A percentile compares a stretch with the other conserved stretches of the same genome.
Conservation (phyloP, 1,284 basidiomycete species). For the Irpex sp. region DNA sequence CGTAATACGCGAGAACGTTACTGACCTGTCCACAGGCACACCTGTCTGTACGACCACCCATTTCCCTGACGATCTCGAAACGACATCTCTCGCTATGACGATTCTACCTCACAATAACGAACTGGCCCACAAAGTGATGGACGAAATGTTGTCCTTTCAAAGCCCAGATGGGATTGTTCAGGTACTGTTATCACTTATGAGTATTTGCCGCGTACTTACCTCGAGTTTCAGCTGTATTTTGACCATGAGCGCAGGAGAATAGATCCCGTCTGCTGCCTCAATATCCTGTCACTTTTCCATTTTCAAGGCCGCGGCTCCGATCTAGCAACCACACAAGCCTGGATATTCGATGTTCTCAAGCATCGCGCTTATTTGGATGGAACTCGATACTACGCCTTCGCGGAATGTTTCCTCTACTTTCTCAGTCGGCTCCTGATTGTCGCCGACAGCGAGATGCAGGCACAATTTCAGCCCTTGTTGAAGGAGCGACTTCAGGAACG, state of each 20-base stretch:
- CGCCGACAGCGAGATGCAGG: background rate
- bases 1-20: background rate
- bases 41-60: background rate
- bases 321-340: constrained; percentile 40
- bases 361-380: constrained; percentile 52
- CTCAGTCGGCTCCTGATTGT: constrained; percentile 42
- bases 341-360: constrained; percentile 44
- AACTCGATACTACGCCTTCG: constrained; percentile 50
- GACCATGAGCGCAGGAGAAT: constrained; percentile 45
- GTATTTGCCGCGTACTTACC: too few species aligned
- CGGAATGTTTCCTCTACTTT: constrained; percentile 53
- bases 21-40: background rate
- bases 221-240: constrained; percentile 41
- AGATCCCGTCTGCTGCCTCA: constrained; percentile 50
- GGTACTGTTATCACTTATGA: constrained; percentile 23
- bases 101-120: background rate
- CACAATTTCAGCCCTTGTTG: constrained; percentile 37
- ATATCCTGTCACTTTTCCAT: constrained; percentile 46
- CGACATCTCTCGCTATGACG: background rate
- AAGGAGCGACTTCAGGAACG: constrained; percentile 42
- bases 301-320: constrained; percentile 42
- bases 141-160: constrained; percentile 46
- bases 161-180: constrained; percentile 45
- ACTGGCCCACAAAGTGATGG: constrained; percentile 29
- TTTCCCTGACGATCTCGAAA: background rate